Base-by-base conservation (phyloP, 257 asterid genomes). In the Eustoma russellianum region DNA sequence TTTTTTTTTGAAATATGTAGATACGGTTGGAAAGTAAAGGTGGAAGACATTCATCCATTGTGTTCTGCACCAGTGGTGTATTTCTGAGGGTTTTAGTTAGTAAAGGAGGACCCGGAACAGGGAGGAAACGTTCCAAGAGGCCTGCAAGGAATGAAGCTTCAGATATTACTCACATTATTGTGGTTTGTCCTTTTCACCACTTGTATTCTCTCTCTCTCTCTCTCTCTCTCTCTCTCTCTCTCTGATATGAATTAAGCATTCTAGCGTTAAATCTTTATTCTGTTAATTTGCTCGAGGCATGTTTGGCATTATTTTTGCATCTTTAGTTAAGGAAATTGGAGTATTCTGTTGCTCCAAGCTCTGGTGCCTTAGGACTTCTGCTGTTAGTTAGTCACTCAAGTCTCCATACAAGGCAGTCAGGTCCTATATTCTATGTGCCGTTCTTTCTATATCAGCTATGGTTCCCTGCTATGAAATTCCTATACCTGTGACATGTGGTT, bases 41-140 rank as follows among this genome's bases (percentile, higher is more conserved):
- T 49, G 98, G 98, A 68, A 78, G 71, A 62, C 74, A 91, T 52
- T 87, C 98, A 56, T 80, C 95, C 18, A 74, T 91, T 9, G 77
- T 91, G 74, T 85, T 91, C 69, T 91, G 98, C 77, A 91, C 98
- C 59, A 91, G 80, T 71, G 98, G 98, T 40, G 59, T 91, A 59
- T 56, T 91, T 64, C 63, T 91, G 78, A 77, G 89, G 74, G 73
- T 87, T 73, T 77, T 91, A 48, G 79, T 82, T 41, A 65, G 71
- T 52, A 60, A 50, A 65, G 80, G 82, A 59, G 59, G 66, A 51
- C 62, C 75, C 64, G 65, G 38, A 66, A 53, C 19, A 6, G 73
- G 65, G 64, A 62, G 59, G 59, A 63, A 66, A 57, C 58, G 72
- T 60, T 66, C 75, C 2, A 61, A 69, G 60, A 74, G 57, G 57